Percentiles rank a stretch among this genome's conserved stretches.
These are phyloP conservation scores for Ophiocordyceps camponoti-leonardi DNA, from an alignment of 2,329 filamentous ascomycete genomes.

Conservation along the genomic window DNA sequence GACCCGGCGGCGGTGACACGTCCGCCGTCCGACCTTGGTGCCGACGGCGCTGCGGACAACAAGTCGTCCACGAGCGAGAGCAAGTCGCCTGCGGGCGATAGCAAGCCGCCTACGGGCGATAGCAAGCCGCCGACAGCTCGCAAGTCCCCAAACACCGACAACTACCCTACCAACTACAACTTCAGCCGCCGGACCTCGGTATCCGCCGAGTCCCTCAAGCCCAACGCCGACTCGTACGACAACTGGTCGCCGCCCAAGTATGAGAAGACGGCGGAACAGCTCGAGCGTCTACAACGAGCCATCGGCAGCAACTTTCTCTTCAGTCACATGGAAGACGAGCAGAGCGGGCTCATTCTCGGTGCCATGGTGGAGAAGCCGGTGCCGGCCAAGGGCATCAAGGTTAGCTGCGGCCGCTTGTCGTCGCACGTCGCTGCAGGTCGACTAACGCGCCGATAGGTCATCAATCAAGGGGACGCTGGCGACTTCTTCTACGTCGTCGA, in stretches of 20 bases:
- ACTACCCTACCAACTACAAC: conserved; percentile 85
- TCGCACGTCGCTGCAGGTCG: not conserved
- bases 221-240: conserved; percentile 64
- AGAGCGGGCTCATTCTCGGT: conserved; percentile 70
- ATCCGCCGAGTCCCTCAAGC: conserved; percentile 90
- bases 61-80: too few species aligned
- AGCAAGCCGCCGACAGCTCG: conserved; percentile 24
- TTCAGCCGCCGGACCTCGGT: conserved; percentile 87
- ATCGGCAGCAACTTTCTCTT: conserved; percentile 89
- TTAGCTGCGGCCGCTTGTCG: conserved; percentile 13
- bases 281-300: conserved; percentile 59
- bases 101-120: not conserved
- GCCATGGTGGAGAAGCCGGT: conserved; percentile 91
- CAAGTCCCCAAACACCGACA: conserved; percentile 39
- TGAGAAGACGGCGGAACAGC: conserved; percentile 67
- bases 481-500: conserved; percentile 98
- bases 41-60: conserved; percentile 27
- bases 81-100: not conserved
- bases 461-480: conserved; percentile 85
- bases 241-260: conserved; percentile 83
- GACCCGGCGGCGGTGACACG: not conserved
- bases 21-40: conserved; percentile 36
- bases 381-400: conserved; percentile 70
- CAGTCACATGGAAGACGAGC: conserved; percentile 85
- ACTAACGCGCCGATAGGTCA: conserved; percentile 44